Evolutionary conservation across 768 basidiomycete genomes (phyloP).

Genomic region (Pulveroboletus frians): DNA sequence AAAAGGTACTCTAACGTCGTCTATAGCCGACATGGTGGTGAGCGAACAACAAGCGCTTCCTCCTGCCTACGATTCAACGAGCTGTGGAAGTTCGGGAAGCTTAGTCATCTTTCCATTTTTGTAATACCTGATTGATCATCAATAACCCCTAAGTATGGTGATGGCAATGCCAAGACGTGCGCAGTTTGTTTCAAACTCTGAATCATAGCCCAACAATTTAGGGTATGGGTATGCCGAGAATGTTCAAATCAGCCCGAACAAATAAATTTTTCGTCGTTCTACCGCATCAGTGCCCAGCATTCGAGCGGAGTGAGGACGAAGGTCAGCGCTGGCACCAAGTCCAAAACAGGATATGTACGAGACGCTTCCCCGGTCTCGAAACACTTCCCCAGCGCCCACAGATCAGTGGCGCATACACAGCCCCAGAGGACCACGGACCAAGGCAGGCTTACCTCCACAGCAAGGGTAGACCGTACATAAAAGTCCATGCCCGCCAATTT

Average conservation of each 20-base stretch:
- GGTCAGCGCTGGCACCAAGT: too few species aligned
- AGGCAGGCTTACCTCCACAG: neutral
- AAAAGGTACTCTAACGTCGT: constrained; percentile 64
- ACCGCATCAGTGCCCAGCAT: too few species aligned
- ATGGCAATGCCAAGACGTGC: neutral
- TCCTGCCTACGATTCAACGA: neutral
- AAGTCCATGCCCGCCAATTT: neutral
- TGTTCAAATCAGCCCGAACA: too few species aligned
- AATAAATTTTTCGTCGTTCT: too few species aligned
- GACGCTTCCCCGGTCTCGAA: too few species aligned
- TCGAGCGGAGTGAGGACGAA: too few species aligned
- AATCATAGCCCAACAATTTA: neutral
- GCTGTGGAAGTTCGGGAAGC: neutral
- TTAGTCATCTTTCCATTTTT: constrained; percentile 16
- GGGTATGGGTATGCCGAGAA: neutral
- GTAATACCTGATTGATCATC: constrained; percentile 13
- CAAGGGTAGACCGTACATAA: neutral
- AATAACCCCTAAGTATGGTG: constrained; percentile 5
- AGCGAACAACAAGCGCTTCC: neutral
- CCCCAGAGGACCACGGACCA: neutral
- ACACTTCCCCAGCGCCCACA: neutral
- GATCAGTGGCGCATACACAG: neutral
- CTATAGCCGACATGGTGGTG: constrained; percentile 30
- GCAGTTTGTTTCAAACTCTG: neutral
- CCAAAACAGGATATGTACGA: too few species aligned